These are phyloP conservation scores for Coniochaeta ligniaria DNA, from an alignment of 2,329 filamentous ascomycete genomes.

Conservation along the genomic window DNA sequence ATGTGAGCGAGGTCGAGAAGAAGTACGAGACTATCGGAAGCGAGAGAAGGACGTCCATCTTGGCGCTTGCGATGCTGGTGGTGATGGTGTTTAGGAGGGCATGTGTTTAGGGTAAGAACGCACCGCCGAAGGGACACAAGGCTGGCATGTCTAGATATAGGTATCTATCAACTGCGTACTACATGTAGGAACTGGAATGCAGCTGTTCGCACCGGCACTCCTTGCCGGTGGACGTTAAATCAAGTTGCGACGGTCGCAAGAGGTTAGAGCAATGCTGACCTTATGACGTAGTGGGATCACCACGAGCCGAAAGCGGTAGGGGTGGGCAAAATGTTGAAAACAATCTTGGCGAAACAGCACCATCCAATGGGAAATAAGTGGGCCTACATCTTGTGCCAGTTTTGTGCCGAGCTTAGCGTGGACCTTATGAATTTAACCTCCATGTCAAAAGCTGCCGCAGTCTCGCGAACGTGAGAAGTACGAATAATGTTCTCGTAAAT, in stretches of 20 bases:
- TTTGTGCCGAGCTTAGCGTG: too few relatives aligned
- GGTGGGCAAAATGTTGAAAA: not conserved
- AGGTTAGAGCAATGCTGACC: not conserved
- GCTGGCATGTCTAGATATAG: not conserved
- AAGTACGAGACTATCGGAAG: slow-evolving; percentile 66
- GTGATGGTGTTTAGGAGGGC: not conserved
- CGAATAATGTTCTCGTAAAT: too few relatives aligned
- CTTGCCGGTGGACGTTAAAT: not conserved
- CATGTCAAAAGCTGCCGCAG: too few relatives aligned
- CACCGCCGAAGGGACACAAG: not conserved
- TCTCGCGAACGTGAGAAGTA: too few relatives aligned
- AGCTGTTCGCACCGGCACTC: not conserved
- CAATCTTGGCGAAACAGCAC: not conserved
- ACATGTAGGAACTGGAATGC: not conserved
- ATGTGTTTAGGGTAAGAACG: not conserved
- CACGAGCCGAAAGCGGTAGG: not conserved
- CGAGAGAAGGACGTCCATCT: slow-evolving; percentile 62
- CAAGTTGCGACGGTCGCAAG: not conserved
- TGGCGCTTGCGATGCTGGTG: slow-evolving; percentile 1
- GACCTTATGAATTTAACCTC: too few relatives aligned
- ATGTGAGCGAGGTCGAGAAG: slow-evolving; percentile 51
- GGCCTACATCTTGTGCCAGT: too few relatives aligned
- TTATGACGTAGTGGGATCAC: not conserved
- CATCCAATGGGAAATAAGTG: not conserved
- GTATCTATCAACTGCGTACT: too few relatives aligned